These are phyloP conservation scores for Pneumocystis jirovecii DNA, from an alignment of 1,139 yeast genomes.

Conservation along the genomic window DNA sequence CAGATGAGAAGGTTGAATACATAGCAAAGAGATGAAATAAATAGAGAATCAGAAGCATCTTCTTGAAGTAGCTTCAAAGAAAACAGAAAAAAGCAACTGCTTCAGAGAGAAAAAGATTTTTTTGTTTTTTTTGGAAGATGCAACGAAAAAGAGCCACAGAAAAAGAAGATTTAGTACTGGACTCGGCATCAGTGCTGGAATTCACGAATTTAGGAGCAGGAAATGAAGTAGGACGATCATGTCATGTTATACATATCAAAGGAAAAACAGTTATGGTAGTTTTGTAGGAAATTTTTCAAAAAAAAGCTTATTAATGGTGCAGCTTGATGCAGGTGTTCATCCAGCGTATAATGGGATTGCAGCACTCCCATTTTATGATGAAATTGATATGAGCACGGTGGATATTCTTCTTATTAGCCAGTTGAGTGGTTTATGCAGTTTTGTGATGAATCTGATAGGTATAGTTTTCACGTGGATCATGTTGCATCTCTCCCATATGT, in stretches of 20 bases:
- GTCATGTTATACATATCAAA: slow-evolving; percentile 81
- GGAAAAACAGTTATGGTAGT: slow-evolving; percentile 80
- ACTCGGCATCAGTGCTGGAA: slow-evolving; percentile 30
- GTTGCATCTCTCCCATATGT: slow-evolving; percentile 96
- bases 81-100: background rate
- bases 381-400: slow-evolving; percentile 73
- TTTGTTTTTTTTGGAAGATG: background rate
- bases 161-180: slow-evolving; percentile 6
- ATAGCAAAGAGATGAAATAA: no score
- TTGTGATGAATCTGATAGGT: background rate
- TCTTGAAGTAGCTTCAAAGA: background rate
- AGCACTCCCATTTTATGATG: slow-evolving; percentile 88
- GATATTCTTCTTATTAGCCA: slow-evolving; percentile 81
- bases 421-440: slow-evolving; percentile 9
- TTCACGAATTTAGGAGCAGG: slow-evolving; percentile 99
- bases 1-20: no score
- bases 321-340: slow-evolving; percentile 88
- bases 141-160: background rate
- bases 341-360: slow-evolving; percentile 87
- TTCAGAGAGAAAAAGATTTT: background rate
- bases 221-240: slow-evolving; percentile 91
- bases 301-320: slow-evolving; percentile 5
- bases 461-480: slow-evolving; percentile 75
- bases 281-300: background rate
- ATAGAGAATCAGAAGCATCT: no score